These are phyloP conservation scores for Zoysia japonica DNA, from an alignment of 176 grass and related monocot genomes.

Conservation along the genomic window DNA sequence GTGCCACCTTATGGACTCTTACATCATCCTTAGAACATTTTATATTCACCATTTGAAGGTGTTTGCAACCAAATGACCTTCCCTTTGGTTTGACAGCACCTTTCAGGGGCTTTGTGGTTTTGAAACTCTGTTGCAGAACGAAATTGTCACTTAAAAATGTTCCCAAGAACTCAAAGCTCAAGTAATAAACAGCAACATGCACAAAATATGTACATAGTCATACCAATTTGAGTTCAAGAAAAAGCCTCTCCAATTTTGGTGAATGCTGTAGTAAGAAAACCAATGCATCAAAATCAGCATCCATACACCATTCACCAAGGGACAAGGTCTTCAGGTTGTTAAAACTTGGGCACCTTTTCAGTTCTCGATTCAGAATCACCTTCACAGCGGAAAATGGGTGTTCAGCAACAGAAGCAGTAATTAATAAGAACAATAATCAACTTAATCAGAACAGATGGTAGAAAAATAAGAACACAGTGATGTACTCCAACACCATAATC, in stretches of 20 bases:
- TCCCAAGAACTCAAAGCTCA: not conserved
- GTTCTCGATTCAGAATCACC: slow-evolving; percentile 33
- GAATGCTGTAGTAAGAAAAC: slow-evolving; percentile 32
- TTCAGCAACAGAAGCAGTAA: not conserved
- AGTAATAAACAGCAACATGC: not conserved
- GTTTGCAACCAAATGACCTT: slow-evolving; percentile 42
- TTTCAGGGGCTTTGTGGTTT: slow-evolving; percentile 11
- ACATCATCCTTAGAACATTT: slow-evolving; percentile 42
- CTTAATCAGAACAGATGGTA: not conserved
- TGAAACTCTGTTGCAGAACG: slow-evolving; percentile 13
- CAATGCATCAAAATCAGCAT: slow-evolving; percentile 37
- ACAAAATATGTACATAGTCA: not conserved
- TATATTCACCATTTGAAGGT: slow-evolving; percentile 43
- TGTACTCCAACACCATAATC: not conserved
- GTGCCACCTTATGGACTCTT: slow-evolving; percentile 46
- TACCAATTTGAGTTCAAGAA: slow-evolving; percentile 36
- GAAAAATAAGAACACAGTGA: not conserved
- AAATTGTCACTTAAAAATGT: not conserved
- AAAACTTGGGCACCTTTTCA: slow-evolving; percentile 33
- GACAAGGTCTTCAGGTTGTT: slow-evolving; percentile 37
- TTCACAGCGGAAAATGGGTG: slow-evolving; percentile 30
- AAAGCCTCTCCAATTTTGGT: slow-evolving; percentile 32
- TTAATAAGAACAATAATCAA: not conserved
- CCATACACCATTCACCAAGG: slow-evolving; percentile 49
- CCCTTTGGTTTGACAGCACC: not conserved